Conservation (phyloP, 495 filamentous ascomycete genomes). For the Oidiodendron maius region DNA sequence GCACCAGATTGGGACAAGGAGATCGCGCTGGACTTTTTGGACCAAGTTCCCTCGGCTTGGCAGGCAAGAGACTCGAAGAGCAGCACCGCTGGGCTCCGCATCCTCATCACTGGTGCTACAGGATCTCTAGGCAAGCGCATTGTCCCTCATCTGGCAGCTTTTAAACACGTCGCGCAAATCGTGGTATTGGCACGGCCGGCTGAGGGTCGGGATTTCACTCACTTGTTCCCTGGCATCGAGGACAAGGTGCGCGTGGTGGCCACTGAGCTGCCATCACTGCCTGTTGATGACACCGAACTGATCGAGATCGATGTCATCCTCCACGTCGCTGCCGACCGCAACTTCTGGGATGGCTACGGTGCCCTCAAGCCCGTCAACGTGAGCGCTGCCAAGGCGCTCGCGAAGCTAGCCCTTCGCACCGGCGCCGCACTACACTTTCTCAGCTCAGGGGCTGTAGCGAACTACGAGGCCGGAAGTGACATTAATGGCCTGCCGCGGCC, state of each 20-base stretch:
- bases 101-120: slow-evolving; percentile 30
- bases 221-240: no score
- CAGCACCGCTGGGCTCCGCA: no score
- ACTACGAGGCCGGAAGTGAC: no score
- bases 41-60: no score
- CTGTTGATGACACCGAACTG: slow-evolving; percentile 8
- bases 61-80: no score
- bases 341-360: slow-evolving; percentile 41
- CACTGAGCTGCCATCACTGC: slow-evolving; percentile 4
- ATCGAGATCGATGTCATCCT: slow-evolving; percentile 30
- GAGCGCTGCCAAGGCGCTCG: slow-evolving; percentile 35
- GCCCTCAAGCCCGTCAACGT: slow-evolving; percentile 37
- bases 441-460: no score
- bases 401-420: slow-evolving; percentile 26
- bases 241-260: no score
- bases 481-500: background rate
- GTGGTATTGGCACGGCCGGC: no score
- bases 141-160: slow-evolving; percentile 9
- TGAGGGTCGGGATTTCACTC: no score
- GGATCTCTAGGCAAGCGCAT: slow-evolving; percentile 20
- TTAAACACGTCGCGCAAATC: no score
- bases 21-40: background rate
- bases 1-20: slow-evolving; percentile 7
- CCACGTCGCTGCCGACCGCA: slow-evolving; percentile 47
- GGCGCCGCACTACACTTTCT: slow-evolving; percentile 43